Percentiles rank a stretch among this genome's conserved stretches.
Evolutionary conservation across 768 basidiomycete species (phyloP).

Genomic region (Cantharellus cinnabarinus): DNA sequence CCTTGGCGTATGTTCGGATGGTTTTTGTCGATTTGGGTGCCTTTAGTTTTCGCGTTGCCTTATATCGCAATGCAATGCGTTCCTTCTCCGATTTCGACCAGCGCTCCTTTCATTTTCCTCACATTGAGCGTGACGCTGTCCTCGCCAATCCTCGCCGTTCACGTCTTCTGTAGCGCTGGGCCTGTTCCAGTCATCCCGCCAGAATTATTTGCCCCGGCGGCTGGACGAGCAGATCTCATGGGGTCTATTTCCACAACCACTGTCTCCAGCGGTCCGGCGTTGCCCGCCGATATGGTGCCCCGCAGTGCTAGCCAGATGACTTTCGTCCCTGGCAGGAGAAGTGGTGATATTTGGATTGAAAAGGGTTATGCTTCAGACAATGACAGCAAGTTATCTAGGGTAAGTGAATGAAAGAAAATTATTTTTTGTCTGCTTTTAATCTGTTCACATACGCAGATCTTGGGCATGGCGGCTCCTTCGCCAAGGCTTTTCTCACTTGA

Average conservation of each 20-base stretch:
- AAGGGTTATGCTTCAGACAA: conserved; percentile 35
- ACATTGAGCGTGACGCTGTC: conserved; percentile 45
- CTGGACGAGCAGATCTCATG: conserved; percentile 18
- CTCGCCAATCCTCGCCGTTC: conserved; percentile 43
- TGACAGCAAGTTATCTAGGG: neutral
- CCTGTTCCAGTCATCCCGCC: conserved; percentile 43
- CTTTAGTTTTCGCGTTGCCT: conserved; percentile 41
- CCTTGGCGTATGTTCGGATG: conserved; percentile 31
- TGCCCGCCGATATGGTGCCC: neutral
- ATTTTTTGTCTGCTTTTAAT: neutral
- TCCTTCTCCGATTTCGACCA: conserved; percentile 15
- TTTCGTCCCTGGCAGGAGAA: conserved; percentile 48
- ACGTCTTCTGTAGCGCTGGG: conserved; percentile 37
- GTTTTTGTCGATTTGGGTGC: conserved; percentile 48
- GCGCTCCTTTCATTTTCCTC: conserved; percentile 29
- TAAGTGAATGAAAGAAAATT: neutral
- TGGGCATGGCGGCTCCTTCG: neutral
- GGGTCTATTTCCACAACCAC: conserved; percentile 13
- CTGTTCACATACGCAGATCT: neutral
- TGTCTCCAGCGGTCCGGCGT: conserved; percentile 39
- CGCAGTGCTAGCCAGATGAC: conserved; percentile 16
- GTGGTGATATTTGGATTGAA: conserved; percentile 53
- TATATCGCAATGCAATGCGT: conserved; percentile 24
- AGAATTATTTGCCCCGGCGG: conserved; percentile 24
- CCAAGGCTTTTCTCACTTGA: neutral